Base-by-base conservation (phyloP, 2,329 filamentous ascomycete species). In the Parastagonospora avenae region DNA sequence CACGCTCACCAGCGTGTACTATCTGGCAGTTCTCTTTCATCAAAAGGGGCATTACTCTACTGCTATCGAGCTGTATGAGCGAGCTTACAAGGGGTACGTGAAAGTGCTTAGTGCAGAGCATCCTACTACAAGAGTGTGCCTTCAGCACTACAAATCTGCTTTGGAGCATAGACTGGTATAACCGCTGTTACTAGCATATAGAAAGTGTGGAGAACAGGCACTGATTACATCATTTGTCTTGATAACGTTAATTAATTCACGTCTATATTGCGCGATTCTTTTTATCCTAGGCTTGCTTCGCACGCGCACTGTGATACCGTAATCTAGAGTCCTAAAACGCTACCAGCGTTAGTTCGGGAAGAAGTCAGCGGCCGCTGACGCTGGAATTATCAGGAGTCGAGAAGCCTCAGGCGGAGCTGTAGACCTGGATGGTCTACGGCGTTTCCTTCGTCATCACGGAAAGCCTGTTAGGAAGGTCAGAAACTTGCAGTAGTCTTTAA, bases 31-130 rank as follows among this genome's bases (percentile, higher is more conserved):
- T 32, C 40, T 54, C 29, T 54, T 54, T 15, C 51, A 57, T 46
- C 44, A 30, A 43, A 5, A 57, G 37, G 35, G 46, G n/a, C 46
- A 42, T 9, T 57, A 54, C 39, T 19, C 48, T 16, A 37, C 46
- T 51, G 50, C 54, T 27, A 10, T 29, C 30, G 43, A 42, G 15
- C 40, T 57, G 38, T 57, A 57, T 45, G 24, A 55, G 52, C 42
- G 48, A 49, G 54, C 54, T 11, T 47, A 40, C 31, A 35, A 45
- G 11, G 54, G 54, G 8, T 52, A 46, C 16, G 16, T 44, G 7
- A 46, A 47, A 33, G 47, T 42, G 2, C 43, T 58, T 44, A 45
- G 55, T 50, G 37, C 37, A 41, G 24, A 50, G 42, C 55, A 58
- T 52, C 48, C 48, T 48, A 45, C 39, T 28, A 53, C 55, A 8